A percentile compares a stretch with the other conserved stretches of the same genome.
Conservation (phyloP, 140 eudicot genomes). For the Anethum foeniculum region DNA sequence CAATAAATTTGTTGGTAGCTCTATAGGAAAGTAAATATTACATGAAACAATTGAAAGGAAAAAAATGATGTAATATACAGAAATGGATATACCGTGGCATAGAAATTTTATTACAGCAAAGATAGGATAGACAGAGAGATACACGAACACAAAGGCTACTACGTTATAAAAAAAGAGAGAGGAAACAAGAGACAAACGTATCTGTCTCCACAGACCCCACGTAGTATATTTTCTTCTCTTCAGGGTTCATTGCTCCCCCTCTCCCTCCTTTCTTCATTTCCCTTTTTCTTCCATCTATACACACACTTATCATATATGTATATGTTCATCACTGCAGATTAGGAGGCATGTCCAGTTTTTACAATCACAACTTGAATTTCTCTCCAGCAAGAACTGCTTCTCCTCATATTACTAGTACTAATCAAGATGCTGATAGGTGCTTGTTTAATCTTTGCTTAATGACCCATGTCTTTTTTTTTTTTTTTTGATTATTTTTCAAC, state of each 20-base stretch:
- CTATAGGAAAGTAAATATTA: neutral
- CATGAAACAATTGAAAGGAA: neutral
- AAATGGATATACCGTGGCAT: neutral
- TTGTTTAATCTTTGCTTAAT: neutral
- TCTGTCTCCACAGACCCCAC: constrained; percentile 4
- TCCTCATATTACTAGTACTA: constrained; percentile 50
- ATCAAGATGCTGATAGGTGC: constrained; percentile 55
- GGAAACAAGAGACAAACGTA: constrained; percentile 7
- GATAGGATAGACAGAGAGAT: neutral
- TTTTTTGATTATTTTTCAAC: neutral
- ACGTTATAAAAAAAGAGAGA: neutral
- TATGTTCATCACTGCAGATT: neutral
- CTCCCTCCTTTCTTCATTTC: neutral
- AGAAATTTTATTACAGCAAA: neutral
- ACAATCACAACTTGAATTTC: constrained; percentile 36
- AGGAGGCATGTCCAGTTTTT: constrained; percentile 50
- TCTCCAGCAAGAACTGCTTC: constrained; percentile 64
- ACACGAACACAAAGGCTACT: neutral
- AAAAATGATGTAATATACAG: neutral
- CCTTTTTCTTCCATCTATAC: neutral
- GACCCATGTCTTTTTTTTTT: neutral
- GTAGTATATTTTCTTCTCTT: neutral
- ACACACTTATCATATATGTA: neutral
- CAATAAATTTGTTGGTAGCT: neutral
- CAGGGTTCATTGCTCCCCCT: neutral